Conservation (phyloP, 352 stramenopile species). For the Discostella stelligera region DNA sequence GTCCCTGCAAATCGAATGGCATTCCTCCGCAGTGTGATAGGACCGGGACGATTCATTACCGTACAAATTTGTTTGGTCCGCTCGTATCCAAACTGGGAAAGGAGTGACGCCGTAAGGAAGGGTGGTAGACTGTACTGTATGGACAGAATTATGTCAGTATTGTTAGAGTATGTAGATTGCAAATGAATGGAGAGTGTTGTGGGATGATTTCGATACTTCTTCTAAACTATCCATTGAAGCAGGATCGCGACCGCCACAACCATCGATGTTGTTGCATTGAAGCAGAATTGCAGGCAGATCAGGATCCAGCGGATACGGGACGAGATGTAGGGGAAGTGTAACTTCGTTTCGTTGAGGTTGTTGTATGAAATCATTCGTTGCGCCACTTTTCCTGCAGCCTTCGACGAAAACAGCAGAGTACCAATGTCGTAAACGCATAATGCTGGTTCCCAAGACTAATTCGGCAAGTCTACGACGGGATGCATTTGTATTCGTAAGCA, state of each 20-base stretch:
- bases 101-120: slow-evolving; percentile 39
- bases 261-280: not conserved
- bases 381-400: not conserved
- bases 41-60: slow-evolving; percentile 47
- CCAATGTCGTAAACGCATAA: slow-evolving; percentile 56
- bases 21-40: slow-evolving; percentile 56
- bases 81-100: slow-evolving; percentile 43
- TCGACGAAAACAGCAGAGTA: slow-evolving; percentile 15
- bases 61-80: slow-evolving; percentile 38
- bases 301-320: slow-evolving; percentile 34
- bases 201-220: slow-evolving; percentile 3
- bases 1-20: slow-evolving; percentile 34
- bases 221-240: slow-evolving; percentile 3
- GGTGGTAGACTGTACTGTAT: slow-evolving; percentile 47
- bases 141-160: slow-evolving; percentile 25
- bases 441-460: slow-evolving; percentile 52
- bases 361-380: not conserved
- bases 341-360: not conserved
- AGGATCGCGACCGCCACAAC: not conserved
- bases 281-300: slow-evolving; percentile 10
- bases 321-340: slow-evolving; percentile 1
- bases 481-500: slow-evolving; percentile 4
- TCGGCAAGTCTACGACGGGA: slow-evolving; percentile 25
- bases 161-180: not conserved
- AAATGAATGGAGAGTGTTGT: slow-evolving; percentile 5